These are phyloP conservation scores for Naganishia kalamii DNA, from an alignment of 768 basidiomycete species.

Conservation along the genomic window DNA sequence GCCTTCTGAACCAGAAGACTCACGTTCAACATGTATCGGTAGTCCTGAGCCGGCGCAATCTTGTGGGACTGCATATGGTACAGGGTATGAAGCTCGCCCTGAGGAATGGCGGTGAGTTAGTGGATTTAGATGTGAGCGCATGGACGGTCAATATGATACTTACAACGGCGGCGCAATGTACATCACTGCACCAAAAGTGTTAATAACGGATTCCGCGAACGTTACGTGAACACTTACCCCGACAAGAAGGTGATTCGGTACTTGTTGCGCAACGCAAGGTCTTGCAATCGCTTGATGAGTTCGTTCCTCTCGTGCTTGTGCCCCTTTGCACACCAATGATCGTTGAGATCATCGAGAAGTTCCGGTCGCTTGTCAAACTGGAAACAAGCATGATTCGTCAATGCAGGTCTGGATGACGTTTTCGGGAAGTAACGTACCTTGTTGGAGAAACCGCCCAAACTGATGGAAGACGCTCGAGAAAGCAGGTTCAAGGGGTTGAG, in stretches of 20 bases:
- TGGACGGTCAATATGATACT: neutral
- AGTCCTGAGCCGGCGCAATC: slow-evolving; percentile 57
- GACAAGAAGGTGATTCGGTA: slow-evolving; percentile 77
- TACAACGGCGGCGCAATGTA: slow-evolving; percentile 82
- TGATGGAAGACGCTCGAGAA: slow-evolving; percentile 61
- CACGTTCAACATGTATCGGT: slow-evolving; percentile 81
- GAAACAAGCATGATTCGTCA: neutral
- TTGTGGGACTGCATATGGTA: slow-evolving; percentile 37
- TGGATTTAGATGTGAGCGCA: neutral
- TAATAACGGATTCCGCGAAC: neutral
- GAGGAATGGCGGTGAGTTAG: neutral
- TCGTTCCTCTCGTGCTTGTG: slow-evolving; percentile 80
- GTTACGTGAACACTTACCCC: slow-evolving; percentile 37
- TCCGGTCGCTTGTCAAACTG: slow-evolving; percentile 57
- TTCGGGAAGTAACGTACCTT: slow-evolving; percentile 30
- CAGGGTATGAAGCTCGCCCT: slow-evolving; percentile 22
- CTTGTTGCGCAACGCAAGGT: slow-evolving; percentile 58
- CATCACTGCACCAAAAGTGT: slow-evolving; percentile 55
- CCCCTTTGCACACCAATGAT: slow-evolving; percentile 78
- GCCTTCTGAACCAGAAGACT: neutral
- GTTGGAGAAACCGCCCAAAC: slow-evolving; percentile 61
- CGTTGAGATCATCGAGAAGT: slow-evolving; percentile 82
- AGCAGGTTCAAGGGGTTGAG: slow-evolving; percentile 76
- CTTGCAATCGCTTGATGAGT: slow-evolving; percentile 73
- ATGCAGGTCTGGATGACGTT: neutral